Evolutionary conservation across 495 filamentous ascomycete genomes (phyloP).

Genomic region (Aspergillus avenaceus): DNA sequence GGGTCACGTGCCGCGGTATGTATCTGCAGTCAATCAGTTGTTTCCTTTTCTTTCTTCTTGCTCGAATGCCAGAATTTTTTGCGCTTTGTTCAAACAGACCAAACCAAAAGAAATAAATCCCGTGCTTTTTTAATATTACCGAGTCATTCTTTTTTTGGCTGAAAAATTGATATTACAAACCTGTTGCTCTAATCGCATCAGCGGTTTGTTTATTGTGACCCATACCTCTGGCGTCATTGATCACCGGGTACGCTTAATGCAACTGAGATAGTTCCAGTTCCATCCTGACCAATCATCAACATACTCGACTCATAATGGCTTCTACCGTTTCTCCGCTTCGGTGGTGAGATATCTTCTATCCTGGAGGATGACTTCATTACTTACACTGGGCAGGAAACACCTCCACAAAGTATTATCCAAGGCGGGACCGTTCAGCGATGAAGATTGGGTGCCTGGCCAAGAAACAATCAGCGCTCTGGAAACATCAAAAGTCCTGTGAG

Average conservation of each 20-base stretch:
- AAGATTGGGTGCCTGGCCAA: slow-evolving; percentile 60
- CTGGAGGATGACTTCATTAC: slow-evolving; percentile 1
- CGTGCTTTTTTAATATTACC: too few relatives aligned
- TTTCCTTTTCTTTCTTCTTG: neutral
- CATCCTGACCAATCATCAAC: neutral
- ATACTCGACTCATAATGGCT: slow-evolving; percentile 10
- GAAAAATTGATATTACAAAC: too few relatives aligned
- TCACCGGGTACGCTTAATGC: neutral
- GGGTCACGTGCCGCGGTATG: slow-evolving; percentile 26
- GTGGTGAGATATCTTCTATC: slow-evolving; percentile 15
- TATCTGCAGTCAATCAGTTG: neutral
- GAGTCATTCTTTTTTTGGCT: too few relatives aligned
- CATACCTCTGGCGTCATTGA: neutral
- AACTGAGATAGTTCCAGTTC: neutral
- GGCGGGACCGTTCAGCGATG: slow-evolving; percentile 73
- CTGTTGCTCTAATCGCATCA: too few relatives aligned
- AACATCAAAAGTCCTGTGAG: slow-evolving; percentile 68
- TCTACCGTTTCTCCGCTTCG: slow-evolving; percentile 11
- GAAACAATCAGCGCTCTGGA: slow-evolving; percentile 58
- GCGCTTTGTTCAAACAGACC: neutral
- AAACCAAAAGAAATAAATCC: too few relatives aligned
- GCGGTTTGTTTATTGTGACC: neutral
- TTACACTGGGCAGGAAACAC: slow-evolving; percentile 59
- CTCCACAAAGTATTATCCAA: slow-evolving; percentile 73
- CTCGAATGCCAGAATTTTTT: too few relatives aligned